These are phyloP conservation scores for Corylus avellana DNA, from an alignment of 306 rosid species.

Conservation along the genomic window DNA sequence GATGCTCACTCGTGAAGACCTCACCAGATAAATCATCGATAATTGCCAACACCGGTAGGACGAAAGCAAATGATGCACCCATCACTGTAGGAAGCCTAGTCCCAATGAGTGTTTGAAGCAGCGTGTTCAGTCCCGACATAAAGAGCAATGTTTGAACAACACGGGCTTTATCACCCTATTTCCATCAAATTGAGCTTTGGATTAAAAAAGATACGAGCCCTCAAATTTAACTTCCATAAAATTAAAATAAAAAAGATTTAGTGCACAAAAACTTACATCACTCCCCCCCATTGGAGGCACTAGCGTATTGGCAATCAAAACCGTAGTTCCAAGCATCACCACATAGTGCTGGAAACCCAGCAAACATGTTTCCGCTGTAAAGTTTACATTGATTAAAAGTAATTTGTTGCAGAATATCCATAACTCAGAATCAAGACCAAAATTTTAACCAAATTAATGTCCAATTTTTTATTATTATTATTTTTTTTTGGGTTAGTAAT, in stretches of 20 bases:
- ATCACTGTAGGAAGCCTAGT: slow-evolving; percentile 89
- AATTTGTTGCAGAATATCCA: slow-evolving; percentile 9
- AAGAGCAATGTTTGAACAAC: slow-evolving; percentile 85
- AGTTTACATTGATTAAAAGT: slow-evolving; percentile 12
- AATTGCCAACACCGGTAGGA: slow-evolving; percentile 67
- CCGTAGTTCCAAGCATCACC: slow-evolving; percentile 94
- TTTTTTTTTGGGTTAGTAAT: too few relatives aligned
- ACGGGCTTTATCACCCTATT: slow-evolving; percentile 85
- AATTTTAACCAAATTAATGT: slow-evolving; percentile 9
- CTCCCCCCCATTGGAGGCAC: slow-evolving; percentile 90
- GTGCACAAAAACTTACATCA: slow-evolving; percentile 55
- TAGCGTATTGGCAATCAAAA: slow-evolving; percentile 64
- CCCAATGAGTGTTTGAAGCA: slow-evolving; percentile 75
- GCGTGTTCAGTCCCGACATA: slow-evolving; percentile 80
- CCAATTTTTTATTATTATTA: too few relatives aligned
- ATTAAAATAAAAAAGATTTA: background rate
- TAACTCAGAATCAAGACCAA: background rate
- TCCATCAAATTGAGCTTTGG: background rate
- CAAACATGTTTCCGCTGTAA: slow-evolving; percentile 65
- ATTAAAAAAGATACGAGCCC: background rate
- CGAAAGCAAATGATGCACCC: slow-evolving; percentile 72
- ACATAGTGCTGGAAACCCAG: slow-evolving; percentile 94
- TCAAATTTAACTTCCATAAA: background rate
- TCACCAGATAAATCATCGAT: slow-evolving; percentile 60
- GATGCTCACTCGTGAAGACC: slow-evolving; percentile 53